These are phyloP conservation scores for Ganoderma meredithae DNA, from an alignment of 1,284 basidiomycete species.

Conservation along the genomic window DNA sequence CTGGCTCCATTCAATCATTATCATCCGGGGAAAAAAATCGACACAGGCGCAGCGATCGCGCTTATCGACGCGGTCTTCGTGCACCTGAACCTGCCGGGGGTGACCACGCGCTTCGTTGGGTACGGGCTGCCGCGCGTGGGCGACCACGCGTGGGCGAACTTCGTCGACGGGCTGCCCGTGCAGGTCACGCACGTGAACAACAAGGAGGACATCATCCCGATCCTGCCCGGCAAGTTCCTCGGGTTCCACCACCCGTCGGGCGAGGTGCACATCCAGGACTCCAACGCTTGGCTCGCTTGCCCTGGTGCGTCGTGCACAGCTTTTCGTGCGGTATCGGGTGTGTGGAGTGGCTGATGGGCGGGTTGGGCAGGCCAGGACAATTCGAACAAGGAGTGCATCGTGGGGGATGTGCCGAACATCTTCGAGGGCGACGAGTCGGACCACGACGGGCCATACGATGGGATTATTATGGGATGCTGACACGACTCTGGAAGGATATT, in stretches of 20 bases:
- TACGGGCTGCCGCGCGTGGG: conserved; percentile 68
- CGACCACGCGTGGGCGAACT: conserved; percentile 66
- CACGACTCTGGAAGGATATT: no score
- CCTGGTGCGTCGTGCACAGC: conserved; percentile 43
- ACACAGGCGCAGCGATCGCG: conserved; percentile 52
- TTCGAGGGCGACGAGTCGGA: conserved; percentile 50
- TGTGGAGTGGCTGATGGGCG: no score
- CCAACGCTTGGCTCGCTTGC: conserved; percentile 55
- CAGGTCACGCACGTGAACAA: conserved; percentile 43
- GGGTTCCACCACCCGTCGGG: conserved; percentile 65
- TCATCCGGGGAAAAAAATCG: no score
- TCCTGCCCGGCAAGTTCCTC: conserved; percentile 46
- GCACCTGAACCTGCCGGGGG: conserved; percentile 50
- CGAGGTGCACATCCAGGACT: conserved; percentile 64
- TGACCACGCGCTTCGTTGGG: conserved; percentile 48
- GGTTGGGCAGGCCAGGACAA: conserved; percentile 58
- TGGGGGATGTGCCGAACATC: conserved; percentile 60
- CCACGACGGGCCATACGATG: conserved; percentile 67
- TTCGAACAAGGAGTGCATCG: conserved; percentile 54
- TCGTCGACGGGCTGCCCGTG: conserved; percentile 53
- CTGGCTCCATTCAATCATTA: not conserved
- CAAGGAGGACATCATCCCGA: conserved; percentile 41
- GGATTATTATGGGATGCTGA: conserved; percentile 57
- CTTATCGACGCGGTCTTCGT: conserved; percentile 56
- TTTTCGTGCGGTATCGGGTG: not conserved